Percentiles rank a stretch among this genome's conserved stretches.
These are phyloP conservation scores for Ottelia alismoides DNA, from an alignment of 106 monocot genomes.

Conservation along the genomic window DNA sequence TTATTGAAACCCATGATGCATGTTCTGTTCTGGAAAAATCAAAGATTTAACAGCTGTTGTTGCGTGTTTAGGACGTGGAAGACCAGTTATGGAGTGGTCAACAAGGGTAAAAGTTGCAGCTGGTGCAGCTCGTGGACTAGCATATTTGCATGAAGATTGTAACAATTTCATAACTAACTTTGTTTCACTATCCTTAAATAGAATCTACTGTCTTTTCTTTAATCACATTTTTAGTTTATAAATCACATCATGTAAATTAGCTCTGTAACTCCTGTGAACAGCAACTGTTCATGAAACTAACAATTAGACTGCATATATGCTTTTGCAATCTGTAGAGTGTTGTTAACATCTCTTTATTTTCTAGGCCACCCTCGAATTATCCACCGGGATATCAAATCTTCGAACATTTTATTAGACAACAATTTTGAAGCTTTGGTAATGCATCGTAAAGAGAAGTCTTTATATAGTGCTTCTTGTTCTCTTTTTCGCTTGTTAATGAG, in stretches of 20 bases:
- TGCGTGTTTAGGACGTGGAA: constrained; percentile 25
- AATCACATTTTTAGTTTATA: neutral
- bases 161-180: constrained; percentile 18
- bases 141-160: constrained; percentile 81
- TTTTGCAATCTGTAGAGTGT: neutral
- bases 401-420: constrained; percentile 72
- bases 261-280: neutral
- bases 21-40: neutral
- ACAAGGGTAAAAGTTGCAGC: constrained; percentile 49
- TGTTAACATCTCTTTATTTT: neutral
- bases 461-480: neutral
- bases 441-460: neutral
- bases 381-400: constrained; percentile 84
- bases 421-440: constrained; percentile 75
- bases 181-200: neutral
- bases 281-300: neutral
- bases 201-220: neutral
- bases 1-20: neutral
- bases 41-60: neutral
- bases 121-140: constrained; percentile 70
- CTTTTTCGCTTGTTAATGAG: neutral
- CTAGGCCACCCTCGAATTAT: constrained; percentile 81
- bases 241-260: neutral
- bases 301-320: neutral
- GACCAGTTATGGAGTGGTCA: constrained; percentile 44